Percentiles rank a stretch among this genome's conserved stretches.
Evolutionary conservation across 345 rosid species (phyloP).

Genomic region (Luvunga scandens): DNA sequence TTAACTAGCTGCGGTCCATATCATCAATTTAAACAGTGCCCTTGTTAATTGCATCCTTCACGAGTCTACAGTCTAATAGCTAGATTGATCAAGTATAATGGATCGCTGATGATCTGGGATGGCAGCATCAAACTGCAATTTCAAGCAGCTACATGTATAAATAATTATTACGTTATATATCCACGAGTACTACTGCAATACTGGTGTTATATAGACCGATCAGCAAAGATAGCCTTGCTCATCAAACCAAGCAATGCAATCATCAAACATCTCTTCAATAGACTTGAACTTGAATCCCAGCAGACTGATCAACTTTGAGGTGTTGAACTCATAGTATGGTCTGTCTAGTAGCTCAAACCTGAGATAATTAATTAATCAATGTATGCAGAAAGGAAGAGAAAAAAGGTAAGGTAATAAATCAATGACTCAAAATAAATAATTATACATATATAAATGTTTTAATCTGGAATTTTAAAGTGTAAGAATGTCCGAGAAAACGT

Average conservation of each 20-base stretch:
- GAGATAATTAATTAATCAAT: conserved; percentile 6
- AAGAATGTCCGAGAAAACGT: too few relatives aligned
- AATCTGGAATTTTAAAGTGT: too few relatives aligned
- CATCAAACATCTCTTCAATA: conserved; percentile 66
- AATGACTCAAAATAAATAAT: too few relatives aligned
- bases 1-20: too few relatives aligned
- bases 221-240: conserved; percentile 46
- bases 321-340: conserved; percentile 58
- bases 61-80: not conserved
- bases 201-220: not conserved
- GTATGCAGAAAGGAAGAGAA: not conserved
- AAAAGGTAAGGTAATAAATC: not conserved
- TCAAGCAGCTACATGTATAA: not conserved
- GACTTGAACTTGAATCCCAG: conserved; percentile 74
- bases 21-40: too few relatives aligned
- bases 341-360: conserved; percentile 59
- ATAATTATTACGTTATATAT: not conserved
- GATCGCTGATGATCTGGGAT: not conserved
- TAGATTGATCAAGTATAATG: not conserved
- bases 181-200: too few relatives aligned
- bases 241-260: conserved; percentile 57
- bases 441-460: too few relatives aligned
- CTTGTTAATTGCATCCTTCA: not conserved
- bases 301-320: conserved; percentile 53
- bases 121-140: not conserved